These are phyloP conservation scores for Mycena rosella DNA, from an alignment of 768 basidiomycete species.

Conservation along the genomic window DNA sequence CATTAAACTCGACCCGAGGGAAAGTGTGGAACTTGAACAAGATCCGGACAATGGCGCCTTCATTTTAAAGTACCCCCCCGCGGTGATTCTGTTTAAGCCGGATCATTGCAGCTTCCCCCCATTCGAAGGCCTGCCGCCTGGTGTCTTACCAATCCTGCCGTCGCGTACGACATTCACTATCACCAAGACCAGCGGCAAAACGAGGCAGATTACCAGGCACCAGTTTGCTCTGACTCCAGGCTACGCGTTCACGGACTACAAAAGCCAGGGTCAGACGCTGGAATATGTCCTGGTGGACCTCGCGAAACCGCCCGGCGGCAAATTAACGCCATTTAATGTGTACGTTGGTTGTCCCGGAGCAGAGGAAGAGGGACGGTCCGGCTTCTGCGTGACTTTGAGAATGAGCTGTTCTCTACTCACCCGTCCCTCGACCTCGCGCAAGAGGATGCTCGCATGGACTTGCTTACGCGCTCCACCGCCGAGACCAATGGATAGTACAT, in stretches of 20 bases:
- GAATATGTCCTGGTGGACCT: constrained; percentile 47
- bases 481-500: too few relatives aligned
- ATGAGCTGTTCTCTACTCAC: constrained; percentile 40
- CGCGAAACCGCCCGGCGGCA: constrained; percentile 41
- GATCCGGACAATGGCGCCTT: too few relatives aligned
- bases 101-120: neutral
- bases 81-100: neutral
- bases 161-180: too few relatives aligned
- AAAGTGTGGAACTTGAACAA: too few relatives aligned
- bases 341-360: constrained; percentile 52
- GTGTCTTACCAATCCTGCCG: too few relatives aligned
- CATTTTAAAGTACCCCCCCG: too few relatives aligned
- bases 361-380: constrained; percentile 33
- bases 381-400: constrained; percentile 48
- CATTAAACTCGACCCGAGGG: too few relatives aligned
- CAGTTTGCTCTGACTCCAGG: neutral
- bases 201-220: too few relatives aligned
- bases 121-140: too few relatives aligned
- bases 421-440: constrained; percentile 1
- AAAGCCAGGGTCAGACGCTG: constrained; percentile 48
- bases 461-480: too few relatives aligned
- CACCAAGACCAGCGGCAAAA: too few relatives aligned
- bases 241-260: neutral
- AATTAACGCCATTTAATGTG: constrained; percentile 45
- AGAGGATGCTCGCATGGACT: too few relatives aligned